Conservation (phyloP, 257 asterid genomes). For the Anisodus acutangulus region DNA sequence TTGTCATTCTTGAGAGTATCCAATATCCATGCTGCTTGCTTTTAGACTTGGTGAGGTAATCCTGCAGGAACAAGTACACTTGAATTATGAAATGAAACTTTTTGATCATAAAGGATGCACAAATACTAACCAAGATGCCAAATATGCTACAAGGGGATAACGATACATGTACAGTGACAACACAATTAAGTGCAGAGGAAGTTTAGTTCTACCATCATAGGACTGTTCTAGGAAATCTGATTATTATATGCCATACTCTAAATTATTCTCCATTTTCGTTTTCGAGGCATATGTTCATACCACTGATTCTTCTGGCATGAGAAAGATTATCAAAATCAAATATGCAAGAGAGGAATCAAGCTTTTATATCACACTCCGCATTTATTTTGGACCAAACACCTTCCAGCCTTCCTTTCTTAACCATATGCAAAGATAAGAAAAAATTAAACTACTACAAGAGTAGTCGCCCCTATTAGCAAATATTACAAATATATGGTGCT, state of each 20-base stretch:
- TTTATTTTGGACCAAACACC: not conserved
- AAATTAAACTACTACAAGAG: not conserved
- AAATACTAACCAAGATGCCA: too few species aligned
- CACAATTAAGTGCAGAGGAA: not conserved
- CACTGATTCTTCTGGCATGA: not conserved
- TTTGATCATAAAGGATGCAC: not conserved
- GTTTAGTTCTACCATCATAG: not conserved
- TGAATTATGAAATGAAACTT: not conserved
- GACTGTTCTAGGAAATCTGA: not conserved
- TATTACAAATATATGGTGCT: constrained; percentile 1
- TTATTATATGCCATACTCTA: not conserved
- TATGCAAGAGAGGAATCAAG: not conserved
- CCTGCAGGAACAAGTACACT: constrained; percentile 49
- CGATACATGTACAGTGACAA: not conserved
- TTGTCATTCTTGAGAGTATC: constrained; percentile 53
- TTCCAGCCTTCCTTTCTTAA: not conserved
- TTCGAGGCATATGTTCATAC: not conserved
- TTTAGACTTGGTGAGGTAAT: constrained; percentile 66
- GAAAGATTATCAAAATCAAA: not conserved
- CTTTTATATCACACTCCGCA: not conserved
- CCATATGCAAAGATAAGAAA: not conserved
- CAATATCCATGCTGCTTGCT: constrained; percentile 68
- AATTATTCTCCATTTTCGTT: not conserved
- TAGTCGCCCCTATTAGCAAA: not conserved
- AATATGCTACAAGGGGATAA: not conserved